Conservation (phyloP, 306 rosid species). For the Cotoneaster glaucophyllus region DNA sequence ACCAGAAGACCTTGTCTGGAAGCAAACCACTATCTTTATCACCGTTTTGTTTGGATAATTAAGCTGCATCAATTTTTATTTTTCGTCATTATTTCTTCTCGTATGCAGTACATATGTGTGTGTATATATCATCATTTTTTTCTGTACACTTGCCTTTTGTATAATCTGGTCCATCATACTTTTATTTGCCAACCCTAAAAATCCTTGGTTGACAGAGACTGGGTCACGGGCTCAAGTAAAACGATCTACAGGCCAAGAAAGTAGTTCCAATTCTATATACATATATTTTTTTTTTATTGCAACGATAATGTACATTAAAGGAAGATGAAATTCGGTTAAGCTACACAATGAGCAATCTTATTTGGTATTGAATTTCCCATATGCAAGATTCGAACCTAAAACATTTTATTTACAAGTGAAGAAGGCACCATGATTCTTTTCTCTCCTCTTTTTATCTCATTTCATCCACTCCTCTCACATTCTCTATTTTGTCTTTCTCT, state of each 20-base stretch:
- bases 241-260: neutral
- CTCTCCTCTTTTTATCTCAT: rapidly evolving
- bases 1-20: neutral
- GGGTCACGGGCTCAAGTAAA: neutral
- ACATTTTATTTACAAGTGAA: rapidly evolving
- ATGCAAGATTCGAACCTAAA: rapidly evolving
- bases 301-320: too few relatives aligned
- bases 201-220: neutral
- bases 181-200: neutral
- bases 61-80: neutral
- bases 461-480: too few relatives aligned
- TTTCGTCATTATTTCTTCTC: neutral
- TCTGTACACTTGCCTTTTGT: neutral
- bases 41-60: too few relatives aligned
- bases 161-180: neutral
- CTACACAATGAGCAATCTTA: too few relatives aligned
- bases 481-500: too few relatives aligned
- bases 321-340: rapidly evolving
- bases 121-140: neutral
- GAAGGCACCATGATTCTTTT: too few relatives aligned
- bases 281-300: too few relatives aligned
- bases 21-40: neutral
- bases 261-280: neutral
- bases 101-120: neutral
- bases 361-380: too few relatives aligned